A percentile compares a stretch with the other conserved stretches of the same genome.
Evolutionary conservation across 208 protist genomes (phyloP).

Genomic region (Phytomonas francai): DNA sequence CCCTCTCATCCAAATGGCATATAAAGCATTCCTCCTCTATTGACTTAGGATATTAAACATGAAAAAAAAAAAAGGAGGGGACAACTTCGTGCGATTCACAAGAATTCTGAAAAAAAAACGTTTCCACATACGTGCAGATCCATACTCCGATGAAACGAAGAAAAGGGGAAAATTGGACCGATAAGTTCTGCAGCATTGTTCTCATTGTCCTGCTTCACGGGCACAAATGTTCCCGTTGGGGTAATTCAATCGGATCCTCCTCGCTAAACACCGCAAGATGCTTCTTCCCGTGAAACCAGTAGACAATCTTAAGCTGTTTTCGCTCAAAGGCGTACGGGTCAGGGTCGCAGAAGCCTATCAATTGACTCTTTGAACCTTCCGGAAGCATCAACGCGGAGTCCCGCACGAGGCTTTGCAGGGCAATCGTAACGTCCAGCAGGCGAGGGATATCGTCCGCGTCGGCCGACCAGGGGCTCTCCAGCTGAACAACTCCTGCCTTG

Average conservation of each 20-base stretch:
- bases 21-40: not conserved
- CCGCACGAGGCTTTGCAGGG: constrained; percentile 79
- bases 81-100: not conserved
- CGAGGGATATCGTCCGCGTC: constrained; percentile 35
- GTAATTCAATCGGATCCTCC: constrained; percentile 59
- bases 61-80: not conserved
- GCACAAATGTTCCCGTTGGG: constrained; percentile 53
- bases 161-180: not conserved
- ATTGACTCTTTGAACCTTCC: constrained; percentile 47
- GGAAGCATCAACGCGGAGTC: constrained; percentile 72
- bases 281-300: constrained; percentile 74
- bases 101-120: not conserved
- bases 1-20: not conserved
- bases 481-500: not conserved
- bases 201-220: not conserved
- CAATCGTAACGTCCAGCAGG: constrained; percentile 75
- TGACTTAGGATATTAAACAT: not conserved
- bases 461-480: constrained; percentile 18
- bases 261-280: constrained; percentile 66
- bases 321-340: constrained; percentile 78
- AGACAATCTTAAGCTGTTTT: constrained; percentile 79
- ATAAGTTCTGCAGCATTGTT: not conserved
- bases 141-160: not conserved
- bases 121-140: not conserved
- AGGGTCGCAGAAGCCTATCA: constrained; percentile 82